Conservation (phyloP, 2,329 filamentous ascomycete species). For the Colletotrichum gigasporum region DNA sequence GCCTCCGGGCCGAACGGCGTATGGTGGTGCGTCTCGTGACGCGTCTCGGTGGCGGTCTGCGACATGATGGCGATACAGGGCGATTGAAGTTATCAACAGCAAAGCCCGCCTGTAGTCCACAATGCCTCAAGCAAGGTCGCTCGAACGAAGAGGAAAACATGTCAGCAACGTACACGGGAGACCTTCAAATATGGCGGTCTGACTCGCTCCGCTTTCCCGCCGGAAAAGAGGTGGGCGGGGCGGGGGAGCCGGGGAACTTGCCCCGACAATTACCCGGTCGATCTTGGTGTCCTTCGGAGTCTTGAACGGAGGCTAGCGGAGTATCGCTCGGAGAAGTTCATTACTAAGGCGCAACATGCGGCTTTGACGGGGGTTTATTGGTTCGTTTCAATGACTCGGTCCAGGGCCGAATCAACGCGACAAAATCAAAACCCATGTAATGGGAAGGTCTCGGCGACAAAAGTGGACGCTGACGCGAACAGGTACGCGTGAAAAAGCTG, state of each 20-base stretch:
- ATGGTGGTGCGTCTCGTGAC: slow-evolving; percentile 5
- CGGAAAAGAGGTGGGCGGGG: neutral
- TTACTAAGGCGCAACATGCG: neutral
- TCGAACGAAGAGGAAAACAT: neutral
- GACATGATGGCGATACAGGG: slow-evolving; percentile 28
- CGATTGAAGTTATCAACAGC: too few species aligned
- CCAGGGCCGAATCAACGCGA: neutral
- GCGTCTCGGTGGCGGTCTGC: slow-evolving; percentile 28
- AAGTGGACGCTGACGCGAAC: too few species aligned
- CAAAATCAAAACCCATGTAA: too few species aligned
- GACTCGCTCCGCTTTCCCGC: neutral
- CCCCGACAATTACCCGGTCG: slow-evolving; percentile 14
- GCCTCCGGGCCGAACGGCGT: neutral
- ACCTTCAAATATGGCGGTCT: neutral
- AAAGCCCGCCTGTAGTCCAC: too few species aligned
- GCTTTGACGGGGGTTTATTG: neutral
- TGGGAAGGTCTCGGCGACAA: neutral
- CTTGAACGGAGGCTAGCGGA: slow-evolving; percentile 18
- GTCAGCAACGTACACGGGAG: too few species aligned
- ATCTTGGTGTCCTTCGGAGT: neutral
- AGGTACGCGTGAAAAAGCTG: too few species aligned
- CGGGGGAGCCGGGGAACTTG: neutral
- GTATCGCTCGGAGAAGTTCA: neutral
- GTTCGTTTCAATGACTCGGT: neutral
- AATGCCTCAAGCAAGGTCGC: too few species aligned